Base-by-base conservation (phyloP, 2,329 filamentous ascomycete genomes). In the Calycina marina region DNA sequence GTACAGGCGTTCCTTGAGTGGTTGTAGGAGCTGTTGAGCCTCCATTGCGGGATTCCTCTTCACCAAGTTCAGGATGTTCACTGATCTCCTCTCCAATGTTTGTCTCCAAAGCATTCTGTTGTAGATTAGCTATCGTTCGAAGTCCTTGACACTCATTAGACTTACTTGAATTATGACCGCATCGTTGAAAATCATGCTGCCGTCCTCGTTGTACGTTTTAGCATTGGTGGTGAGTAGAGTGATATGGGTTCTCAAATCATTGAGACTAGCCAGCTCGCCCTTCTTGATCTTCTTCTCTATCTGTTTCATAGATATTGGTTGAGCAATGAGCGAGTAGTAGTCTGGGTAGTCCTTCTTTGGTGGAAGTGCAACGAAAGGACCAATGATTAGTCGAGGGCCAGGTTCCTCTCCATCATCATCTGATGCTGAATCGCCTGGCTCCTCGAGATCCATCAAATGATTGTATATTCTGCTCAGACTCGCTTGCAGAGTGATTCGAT, bases 261-360 rank as follows among this genome's bases (percentile, higher is more conserved):
- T 74, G 39, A 94, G 59, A 49, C 70, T 79, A 45, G 72, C 73
- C 56, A 98, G 98, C 52, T 94, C 83, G 51, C 92, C 83, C 57
- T 83, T 88, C 63, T 93, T 94, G 61, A 98, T 93, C 64, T 84
- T 88, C 53, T 79, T 82, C 53, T 83, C 75, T 50, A 98, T 93
- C 54, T 85, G 77, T 46, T 93, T 90, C 80, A 96, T 93, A 51
- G 82, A 88, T 51, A 98, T 94, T 0, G 90, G 90, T 34, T 77
- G 78, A 51, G 78, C 72, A 54, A 98, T 98, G 55, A 94, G 74
- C 52, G 88, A 62, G 55, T 94, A 98, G 62, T 98, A 98, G 53
- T 96, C 86, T 15, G 84, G 80, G 52, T 92, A 98, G 38, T 88
- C 76, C 37, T 77, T 77, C 61, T 84, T 92, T 25, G 84, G 78